Conservation (phyloP, 2,329 filamentous ascomycete genomes). For the Penicillium corylophilum region DNA sequence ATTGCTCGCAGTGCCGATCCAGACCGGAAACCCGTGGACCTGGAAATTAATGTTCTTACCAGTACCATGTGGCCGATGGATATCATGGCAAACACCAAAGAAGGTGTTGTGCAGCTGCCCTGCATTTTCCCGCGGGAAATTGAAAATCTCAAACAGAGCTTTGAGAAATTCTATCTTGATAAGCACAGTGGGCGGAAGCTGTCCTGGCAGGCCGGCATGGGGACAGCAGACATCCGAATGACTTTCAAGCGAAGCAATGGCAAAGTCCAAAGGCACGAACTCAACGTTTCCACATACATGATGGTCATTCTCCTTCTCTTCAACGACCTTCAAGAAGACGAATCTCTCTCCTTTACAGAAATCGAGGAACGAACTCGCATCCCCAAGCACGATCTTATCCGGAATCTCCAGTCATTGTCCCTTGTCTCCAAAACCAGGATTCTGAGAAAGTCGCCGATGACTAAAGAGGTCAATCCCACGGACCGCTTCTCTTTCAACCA, state of each 20-base stretch:
- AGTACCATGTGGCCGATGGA: constrained; percentile 95
- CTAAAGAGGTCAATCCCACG: constrained; percentile 70
- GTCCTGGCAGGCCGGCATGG: constrained; percentile 76
- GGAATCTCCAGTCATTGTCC: constrained; percentile 77
- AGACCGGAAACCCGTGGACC: constrained; percentile 67
- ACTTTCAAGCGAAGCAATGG: constrained; percentile 70
- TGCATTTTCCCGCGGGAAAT: constrained; percentile 77
- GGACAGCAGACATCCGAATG: constrained; percentile 83
- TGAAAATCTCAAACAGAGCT: constrained; percentile 73
- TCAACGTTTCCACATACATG: constrained; percentile 88
- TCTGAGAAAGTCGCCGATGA: constrained; percentile 74
- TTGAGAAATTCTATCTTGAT: constrained; percentile 82
- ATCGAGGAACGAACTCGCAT: constrained; percentile 83
- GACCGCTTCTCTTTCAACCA: constrained; percentile 83
- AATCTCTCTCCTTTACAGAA: constrained; percentile 65
- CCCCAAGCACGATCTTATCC: constrained; percentile 67
- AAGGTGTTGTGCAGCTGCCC: constrained; percentile 44
- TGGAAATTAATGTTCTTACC: constrained; percentile 82
- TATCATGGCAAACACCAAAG: constrained; percentile 65
- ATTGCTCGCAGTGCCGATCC: constrained; percentile 58
- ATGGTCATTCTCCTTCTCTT: constrained; percentile 90
- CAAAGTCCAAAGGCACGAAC: constrained; percentile 76
- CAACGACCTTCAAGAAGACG: constrained; percentile 65
- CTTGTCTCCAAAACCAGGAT: constrained; percentile 81
- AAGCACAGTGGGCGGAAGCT: constrained; percentile 86